These are phyloP conservation scores for Sporothrix humicola DNA, from an alignment of 2,329 filamentous ascomycete genomes.

Conservation along the genomic window DNA sequence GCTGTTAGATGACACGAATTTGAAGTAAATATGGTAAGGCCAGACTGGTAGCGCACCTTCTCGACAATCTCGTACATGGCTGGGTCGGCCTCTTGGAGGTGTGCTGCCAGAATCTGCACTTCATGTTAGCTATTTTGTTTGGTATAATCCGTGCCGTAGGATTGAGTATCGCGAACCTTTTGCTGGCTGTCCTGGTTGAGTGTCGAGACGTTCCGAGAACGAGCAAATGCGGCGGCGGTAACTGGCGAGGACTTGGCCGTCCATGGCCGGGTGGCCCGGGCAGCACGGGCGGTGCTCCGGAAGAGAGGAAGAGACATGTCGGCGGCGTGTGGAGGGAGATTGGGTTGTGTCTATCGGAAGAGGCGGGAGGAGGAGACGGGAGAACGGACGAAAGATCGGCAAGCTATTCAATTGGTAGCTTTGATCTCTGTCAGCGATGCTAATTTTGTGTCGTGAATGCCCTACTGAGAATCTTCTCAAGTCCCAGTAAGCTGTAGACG, in stretches of 20 bases:
- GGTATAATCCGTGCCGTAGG: neutral
- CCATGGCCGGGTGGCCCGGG: constrained; percentile 50
- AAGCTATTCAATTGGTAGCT: constrained; percentile 12
- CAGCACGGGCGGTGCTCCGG: constrained; percentile 56
- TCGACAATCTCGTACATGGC: constrained; percentile 87
- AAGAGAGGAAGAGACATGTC: constrained; percentile 57
- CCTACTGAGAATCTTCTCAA: neutral
- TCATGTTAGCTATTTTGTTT: constrained; percentile 33
- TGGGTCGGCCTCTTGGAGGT: constrained; percentile 84
- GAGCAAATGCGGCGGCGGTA: constrained; percentile 38
- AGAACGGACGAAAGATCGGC: neutral
- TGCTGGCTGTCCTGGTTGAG: constrained; percentile 62
- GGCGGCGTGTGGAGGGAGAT: neutral
- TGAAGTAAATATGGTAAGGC: neutral
- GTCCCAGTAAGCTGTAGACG: neutral
- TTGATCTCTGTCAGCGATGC: neutral
- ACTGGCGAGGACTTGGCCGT: constrained; percentile 37
- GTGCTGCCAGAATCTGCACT: constrained; percentile 74
- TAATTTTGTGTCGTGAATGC: neutral
- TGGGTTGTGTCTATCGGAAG: neutral
- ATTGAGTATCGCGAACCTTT: constrained; percentile 51
- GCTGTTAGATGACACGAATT: neutral
- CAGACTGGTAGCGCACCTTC: constrained; percentile 63
- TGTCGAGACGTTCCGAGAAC: constrained; percentile 54
- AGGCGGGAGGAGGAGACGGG: neutral